phyloP scores from a whole-genome alignment of 805 yeast species.

The Candida endomychidarum region DNA sequence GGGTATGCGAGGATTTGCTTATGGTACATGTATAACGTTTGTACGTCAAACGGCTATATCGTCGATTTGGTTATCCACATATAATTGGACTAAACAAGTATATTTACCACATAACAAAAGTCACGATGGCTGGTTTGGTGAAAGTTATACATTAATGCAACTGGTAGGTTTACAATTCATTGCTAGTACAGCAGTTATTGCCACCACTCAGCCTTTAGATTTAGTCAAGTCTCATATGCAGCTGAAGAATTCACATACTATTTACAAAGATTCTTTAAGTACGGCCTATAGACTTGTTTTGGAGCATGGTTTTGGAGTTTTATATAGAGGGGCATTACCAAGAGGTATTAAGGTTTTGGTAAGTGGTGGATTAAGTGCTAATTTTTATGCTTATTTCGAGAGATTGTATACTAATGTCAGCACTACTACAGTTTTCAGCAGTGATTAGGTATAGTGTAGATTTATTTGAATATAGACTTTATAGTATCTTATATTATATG shows the following conservation, averaged over 20 bases:
- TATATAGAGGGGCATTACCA: slow-evolving; percentile 40
- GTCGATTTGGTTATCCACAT: slow-evolving; percentile 80
- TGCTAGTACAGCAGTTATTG: slow-evolving; percentile 72
- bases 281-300: slow-evolving; percentile 35
- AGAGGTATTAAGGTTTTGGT: slow-evolving; percentile 40
- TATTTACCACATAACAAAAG: slow-evolving; percentile 50
- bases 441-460: slow-evolving; percentile 6
- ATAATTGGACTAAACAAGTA: slow-evolving; percentile 72
- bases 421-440: slow-evolving; percentile 32
- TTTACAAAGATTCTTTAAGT: slow-evolving; percentile 62
- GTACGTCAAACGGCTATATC: slow-evolving; percentile 77
- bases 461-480: too few species aligned
- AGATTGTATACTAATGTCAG: slow-evolving; percentile 28
- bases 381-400: slow-evolving; percentile 37
- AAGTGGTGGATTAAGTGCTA: slow-evolving; percentile 43
- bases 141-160: slow-evolving; percentile 38
- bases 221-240: slow-evolving; percentile 86
- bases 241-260: slow-evolving; percentile 59
- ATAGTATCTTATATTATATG: too few species aligned
- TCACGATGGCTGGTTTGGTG: slow-evolving; percentile 45
- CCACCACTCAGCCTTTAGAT: slow-evolving; percentile 84
- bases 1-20: slow-evolving; percentile 76
- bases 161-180: slow-evolving; percentile 54
- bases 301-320: slow-evolving; percentile 30
- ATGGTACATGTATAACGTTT: slow-evolving; percentile 82